Evolutionary conservation across 371 early-diverging fungal genomes (phyloP).

Genomic region (Haplosporangium sp.): DNA sequence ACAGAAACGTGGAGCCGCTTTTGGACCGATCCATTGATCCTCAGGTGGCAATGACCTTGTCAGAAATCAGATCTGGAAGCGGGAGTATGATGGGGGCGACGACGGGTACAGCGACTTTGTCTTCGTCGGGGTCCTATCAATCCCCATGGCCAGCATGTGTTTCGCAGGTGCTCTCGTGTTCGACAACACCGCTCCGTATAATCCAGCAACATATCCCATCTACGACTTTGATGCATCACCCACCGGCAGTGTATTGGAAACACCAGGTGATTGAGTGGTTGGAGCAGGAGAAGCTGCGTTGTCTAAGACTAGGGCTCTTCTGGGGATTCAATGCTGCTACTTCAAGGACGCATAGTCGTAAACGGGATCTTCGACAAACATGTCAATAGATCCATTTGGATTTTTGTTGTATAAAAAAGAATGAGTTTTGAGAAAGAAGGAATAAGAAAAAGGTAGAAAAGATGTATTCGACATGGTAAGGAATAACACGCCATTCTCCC

Average conservation of each 20-base stretch:
- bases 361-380: neutral
- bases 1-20: neutral
- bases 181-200: constrained; percentile 20
- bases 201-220: constrained; percentile 32
- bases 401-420: neutral
- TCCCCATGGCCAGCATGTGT: constrained; percentile 5
- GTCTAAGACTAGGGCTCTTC: constrained; percentile 38
- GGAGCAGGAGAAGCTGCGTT: constrained; percentile 49
- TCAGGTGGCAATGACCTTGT: neutral
- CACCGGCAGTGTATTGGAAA: constrained; percentile 52
- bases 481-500: constrained; percentile 8
- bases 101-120: constrained; percentile 13
- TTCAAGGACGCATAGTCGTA: constrained; percentile 27
- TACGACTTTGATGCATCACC: constrained; percentile 36
- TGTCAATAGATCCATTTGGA: neutral
- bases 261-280: constrained; percentile 51
- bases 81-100: constrained; percentile 3
- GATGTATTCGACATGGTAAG: constrained; percentile 46
- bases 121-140: constrained; percentile 4
- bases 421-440: too few species aligned
- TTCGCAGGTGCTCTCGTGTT: constrained; percentile 28
- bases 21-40: constrained; percentile 11
- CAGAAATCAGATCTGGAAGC: neutral
- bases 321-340: constrained; percentile 38
- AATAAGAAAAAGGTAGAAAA: neutral